Base-by-base conservation (phyloP, 2,329 filamentous ascomycete genomes). In the Claviceps pazoutovae region DNA sequence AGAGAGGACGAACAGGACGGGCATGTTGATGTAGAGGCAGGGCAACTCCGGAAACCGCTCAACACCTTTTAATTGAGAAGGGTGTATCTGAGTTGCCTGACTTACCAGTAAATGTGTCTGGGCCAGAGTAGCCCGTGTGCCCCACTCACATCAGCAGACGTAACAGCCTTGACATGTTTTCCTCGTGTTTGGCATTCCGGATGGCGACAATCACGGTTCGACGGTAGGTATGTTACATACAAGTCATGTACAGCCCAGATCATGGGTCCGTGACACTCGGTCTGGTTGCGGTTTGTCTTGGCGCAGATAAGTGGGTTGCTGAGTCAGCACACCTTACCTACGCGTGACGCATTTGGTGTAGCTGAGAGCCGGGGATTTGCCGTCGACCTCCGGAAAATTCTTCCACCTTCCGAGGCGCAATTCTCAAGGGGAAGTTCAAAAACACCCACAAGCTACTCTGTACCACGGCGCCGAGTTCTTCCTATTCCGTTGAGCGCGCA, bases 401-500 rank as follows among this genome's bases (percentile, higher is more conserved):
- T 60, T 65, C 64, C 62, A 61, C 60, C 61, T 66, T 66, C 63
- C 64, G 62, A 63, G 54, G 56, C 52, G 52, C 52, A 45, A 57
- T 59, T 60, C 56, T 58, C 56, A 42, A 58, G 49, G 45, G 53
- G 57, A 34, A 34, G 26, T 46, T 57, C 58, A 63, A 65, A 66
- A 66, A 62, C 65, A 60, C 58, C 62, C 60, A 62, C 59, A 58
- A 59, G 56, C 54, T 55, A 49, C 55, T 55, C 60, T 58, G 64
- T 34, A 34, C 30, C 30, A 9, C 30, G 62, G 62, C 58, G 61
- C 64, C 64, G 68, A 70, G 69, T 72, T 72, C 69, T 72, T 72
- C 70, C 69, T 71, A 64, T 68, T 72, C 70, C 70, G 70, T 69
- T 64, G 61, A 64, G 58, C 60, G 58, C 48, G 49, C 44, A 47